phyloP scores from a whole-genome alignment of 2,329 filamentous ascomycete species.

The Fusarium protoensiforme region DNA sequence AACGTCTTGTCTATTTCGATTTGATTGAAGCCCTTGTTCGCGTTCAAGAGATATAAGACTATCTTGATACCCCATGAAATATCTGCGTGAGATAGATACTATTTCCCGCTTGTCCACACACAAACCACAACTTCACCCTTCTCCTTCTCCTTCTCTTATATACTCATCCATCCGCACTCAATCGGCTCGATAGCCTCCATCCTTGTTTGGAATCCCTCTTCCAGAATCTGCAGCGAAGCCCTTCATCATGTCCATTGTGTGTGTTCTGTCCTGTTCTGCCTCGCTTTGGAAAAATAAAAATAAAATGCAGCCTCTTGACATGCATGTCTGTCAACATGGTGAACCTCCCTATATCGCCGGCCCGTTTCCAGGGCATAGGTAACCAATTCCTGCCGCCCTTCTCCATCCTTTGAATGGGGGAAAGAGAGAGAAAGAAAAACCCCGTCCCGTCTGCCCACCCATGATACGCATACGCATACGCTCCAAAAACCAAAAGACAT shows the following conservation, averaged over 20 bases:
- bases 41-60: constrained; percentile 11
- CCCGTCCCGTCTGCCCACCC: constrained; percentile 6
- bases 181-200: not conserved
- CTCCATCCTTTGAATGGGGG: constrained; percentile 10
- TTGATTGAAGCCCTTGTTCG: not conserved
- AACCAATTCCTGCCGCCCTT: constrained; percentile 14
- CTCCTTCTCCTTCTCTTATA: not conserved
- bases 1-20: constrained; percentile 25
- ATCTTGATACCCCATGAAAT: not conserved
- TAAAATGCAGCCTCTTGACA: constrained; percentile 31
- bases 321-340: constrained; percentile 15
- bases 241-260: constrained; percentile 26
- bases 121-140: not conserved
- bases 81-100: not conserved
- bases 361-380: constrained; percentile 17
- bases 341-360: constrained; percentile 21
- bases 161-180: not conserved
- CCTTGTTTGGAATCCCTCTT: not conserved
- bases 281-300: constrained; percentile 19
- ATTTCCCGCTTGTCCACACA: not conserved
- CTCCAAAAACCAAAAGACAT: constrained; percentile 22
- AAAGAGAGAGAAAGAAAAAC: constrained; percentile 6
- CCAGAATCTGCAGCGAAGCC: constrained; percentile 25
- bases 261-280: constrained; percentile 26
- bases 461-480: constrained; percentile 8